A percentile compares a stretch with the other conserved stretches of the same genome.
Conservation (phyloP, 441 rosid genomes). For the Populus tomentosa region DNA sequence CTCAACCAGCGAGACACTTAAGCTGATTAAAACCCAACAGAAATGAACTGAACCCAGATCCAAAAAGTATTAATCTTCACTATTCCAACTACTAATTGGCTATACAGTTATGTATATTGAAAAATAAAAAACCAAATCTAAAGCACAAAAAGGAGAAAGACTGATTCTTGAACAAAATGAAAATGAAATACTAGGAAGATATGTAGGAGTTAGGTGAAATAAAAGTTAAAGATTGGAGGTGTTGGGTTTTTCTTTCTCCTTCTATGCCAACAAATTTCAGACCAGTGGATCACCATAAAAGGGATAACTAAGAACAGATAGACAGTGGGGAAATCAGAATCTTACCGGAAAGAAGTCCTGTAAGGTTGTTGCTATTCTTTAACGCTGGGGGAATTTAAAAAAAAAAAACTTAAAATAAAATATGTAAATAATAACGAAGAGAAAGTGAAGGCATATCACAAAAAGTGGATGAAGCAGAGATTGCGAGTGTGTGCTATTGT, state of each 20-base stretch:
- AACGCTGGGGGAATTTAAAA: constrained; percentile 7
- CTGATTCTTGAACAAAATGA: not conserved
- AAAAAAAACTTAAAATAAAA: too few species aligned
- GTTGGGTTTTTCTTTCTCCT: constrained; percentile 17
- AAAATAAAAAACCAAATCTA: not conserved
- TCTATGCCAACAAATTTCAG: constrained; percentile 37
- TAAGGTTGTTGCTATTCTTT: constrained; percentile 8
- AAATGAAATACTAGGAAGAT: not conserved
- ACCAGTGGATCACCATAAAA: constrained; percentile 32
- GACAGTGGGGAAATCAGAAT: not conserved
- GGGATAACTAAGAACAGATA: constrained; percentile 13
- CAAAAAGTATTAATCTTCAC: not conserved
- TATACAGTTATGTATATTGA: not conserved
- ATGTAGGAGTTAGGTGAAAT: not conserved
- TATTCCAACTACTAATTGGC: not conserved
- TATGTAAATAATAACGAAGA: not conserved
- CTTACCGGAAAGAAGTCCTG: constrained; percentile 20
- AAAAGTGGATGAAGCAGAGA: constrained; percentile 1
- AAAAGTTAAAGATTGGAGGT: not conserved
- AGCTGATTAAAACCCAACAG: not conserved
- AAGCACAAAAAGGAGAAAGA: not conserved
- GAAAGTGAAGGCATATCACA: not conserved
- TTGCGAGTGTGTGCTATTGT: not conserved
- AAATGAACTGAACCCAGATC: constrained; percentile 3
- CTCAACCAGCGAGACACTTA: not conserved